Evolutionary conservation across 2,329 filamentous ascomycete species (phyloP).

Genomic region (Aspergillus sp.): DNA sequence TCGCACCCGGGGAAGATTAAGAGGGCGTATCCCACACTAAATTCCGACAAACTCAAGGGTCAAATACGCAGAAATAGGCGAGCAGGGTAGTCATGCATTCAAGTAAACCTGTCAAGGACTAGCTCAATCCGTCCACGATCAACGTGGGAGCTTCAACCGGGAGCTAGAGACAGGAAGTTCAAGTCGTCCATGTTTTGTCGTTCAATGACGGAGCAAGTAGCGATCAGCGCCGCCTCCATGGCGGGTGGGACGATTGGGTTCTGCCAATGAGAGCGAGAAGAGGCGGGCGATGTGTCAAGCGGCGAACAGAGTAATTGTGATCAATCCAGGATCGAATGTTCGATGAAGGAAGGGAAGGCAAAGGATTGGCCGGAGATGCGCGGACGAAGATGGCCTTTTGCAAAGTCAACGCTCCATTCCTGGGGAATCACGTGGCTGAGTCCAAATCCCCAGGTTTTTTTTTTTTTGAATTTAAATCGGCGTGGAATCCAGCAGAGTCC

Average conservation of each 20-base stretch:
- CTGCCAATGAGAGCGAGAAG: constrained; percentile 9
- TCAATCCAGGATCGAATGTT: neutral
- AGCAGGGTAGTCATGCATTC: neutral
- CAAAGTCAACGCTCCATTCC: neutral
- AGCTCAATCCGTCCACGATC: neutral
- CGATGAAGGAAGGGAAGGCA: neutral
- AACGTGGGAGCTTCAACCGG: neutral
- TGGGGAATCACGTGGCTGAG: neutral
- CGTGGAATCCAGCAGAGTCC: neutral
- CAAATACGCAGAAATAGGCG: constrained; percentile 11
- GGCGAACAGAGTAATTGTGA: constrained; percentile 2
- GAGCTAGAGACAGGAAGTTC: neutral
- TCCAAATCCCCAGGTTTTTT: neutral
- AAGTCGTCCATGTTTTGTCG: neutral
- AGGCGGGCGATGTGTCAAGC: constrained; percentile 3
- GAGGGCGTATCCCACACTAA: neutral
- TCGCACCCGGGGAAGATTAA: neutral
- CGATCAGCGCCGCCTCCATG: constrained; percentile 9
- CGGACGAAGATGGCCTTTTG: neutral
- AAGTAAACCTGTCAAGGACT: neutral
- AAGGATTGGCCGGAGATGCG: neutral
- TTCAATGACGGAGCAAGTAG: neutral
- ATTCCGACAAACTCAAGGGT: constrained; percentile 5
- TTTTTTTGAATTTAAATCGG: neutral
- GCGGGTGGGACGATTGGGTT: neutral